A percentile compares a stretch with the other conserved stretches of the same genome.
Conservation (phyloP, 331 rosid species). For the Cydonia oblonga region DNA sequence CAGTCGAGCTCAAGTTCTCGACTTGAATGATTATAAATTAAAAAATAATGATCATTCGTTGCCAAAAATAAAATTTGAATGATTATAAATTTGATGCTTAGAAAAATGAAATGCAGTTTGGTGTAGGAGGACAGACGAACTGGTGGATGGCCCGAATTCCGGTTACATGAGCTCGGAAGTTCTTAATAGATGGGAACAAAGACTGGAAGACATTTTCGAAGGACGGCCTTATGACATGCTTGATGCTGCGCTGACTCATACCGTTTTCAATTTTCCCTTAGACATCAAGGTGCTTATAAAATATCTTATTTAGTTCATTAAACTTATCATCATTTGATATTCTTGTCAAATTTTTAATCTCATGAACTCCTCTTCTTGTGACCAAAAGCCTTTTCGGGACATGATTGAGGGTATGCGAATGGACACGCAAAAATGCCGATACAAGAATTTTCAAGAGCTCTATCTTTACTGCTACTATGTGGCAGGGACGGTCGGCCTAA, state of each 20-base stretch:
- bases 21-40: neutral
- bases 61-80: neutral
- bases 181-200: conserved; percentile 83
- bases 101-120: conserved; percentile 40
- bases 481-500: conserved; percentile 82
- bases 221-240: conserved; percentile 73
- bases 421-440: conserved; percentile 57
- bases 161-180: conserved; percentile 49
- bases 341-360: neutral
- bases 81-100: neutral
- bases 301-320: neutral
- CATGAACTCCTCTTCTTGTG: neutral
- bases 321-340: neutral
- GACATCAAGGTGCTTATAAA: conserved; percentile 52
- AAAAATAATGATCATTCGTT: too few relatives aligned
- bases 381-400: conserved; percentile 59
- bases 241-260: conserved; percentile 65
- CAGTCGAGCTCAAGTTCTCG: neutral
- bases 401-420: conserved; percentile 89
- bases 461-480: conserved; percentile 80
- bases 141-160: conserved; percentile 81
- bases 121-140: conserved; percentile 91
- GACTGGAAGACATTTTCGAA: conserved; percentile 54
- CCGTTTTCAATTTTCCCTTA: conserved; percentile 51
- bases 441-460: conserved; percentile 59